phyloP scores from a whole-genome alignment of 108 stramenopile genomes.

The Schizochytrium sp. region DNA sequence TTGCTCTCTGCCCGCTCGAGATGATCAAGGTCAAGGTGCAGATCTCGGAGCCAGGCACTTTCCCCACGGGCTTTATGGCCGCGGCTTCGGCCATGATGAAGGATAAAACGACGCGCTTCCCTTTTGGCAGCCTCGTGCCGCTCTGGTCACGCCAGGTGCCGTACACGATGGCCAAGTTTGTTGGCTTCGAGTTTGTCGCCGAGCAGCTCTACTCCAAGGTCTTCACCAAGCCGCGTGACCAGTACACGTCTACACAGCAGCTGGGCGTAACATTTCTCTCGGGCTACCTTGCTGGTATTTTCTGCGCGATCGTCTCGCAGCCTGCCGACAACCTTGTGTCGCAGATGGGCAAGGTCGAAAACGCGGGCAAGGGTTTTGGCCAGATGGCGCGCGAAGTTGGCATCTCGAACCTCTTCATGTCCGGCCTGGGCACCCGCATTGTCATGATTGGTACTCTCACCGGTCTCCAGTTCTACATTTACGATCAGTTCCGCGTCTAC shows the following conservation, averaged over 20 bases:
- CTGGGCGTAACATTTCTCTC: slow-evolving; percentile 73
- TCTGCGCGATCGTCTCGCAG: slow-evolving; percentile 94
- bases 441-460: slow-evolving; percentile 98
- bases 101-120: slow-evolving; percentile 75
- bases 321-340: slow-evolving; percentile 96
- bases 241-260: slow-evolving; percentile 44
- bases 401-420: slow-evolving; percentile 83
- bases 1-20: slow-evolving; percentile 95
- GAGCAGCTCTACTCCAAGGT: slow-evolving; percentile 31
- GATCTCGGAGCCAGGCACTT: slow-evolving; percentile 71
- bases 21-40: slow-evolving; percentile 92
- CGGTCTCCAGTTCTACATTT: slow-evolving; percentile 98
- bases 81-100: slow-evolving; percentile 76
- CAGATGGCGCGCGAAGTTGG: slow-evolving; percentile 83
- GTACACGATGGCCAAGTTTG: slow-evolving; percentile 98
- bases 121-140: slow-evolving; percentile 79
- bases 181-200: slow-evolving; percentile 50
- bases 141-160: slow-evolving; percentile 96
- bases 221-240: slow-evolving; percentile 31
- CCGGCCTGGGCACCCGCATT: slow-evolving; percentile 87
- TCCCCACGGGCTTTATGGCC: slow-evolving; percentile 58
- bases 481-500: slow-evolving; percentile 86
- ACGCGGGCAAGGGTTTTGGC: slow-evolving; percentile 70
- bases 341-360: slow-evolving; percentile 92
- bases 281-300: slow-evolving; percentile 92